phyloP scores from a whole-genome alignment of 345 rosid species.

The Pistacia vera region DNA sequence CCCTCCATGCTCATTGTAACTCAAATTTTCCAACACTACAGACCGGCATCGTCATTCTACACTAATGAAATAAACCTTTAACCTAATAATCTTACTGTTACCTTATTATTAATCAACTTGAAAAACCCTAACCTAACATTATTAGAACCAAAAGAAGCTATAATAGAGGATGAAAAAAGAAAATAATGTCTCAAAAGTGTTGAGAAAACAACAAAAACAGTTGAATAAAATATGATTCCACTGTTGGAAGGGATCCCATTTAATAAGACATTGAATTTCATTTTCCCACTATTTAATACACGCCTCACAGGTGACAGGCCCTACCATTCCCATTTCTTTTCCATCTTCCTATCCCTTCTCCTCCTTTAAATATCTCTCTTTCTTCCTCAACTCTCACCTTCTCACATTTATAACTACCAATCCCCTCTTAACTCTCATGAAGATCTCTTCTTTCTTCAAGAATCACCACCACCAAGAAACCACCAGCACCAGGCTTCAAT shows the following conservation, averaged over 20 bases:
- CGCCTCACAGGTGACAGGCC: constrained; percentile 33
- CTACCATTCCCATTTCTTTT: constrained; percentile 25
- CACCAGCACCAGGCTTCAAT: neutral
- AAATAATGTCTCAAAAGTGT: too few species aligned
- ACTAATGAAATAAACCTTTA: too few species aligned
- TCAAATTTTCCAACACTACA: too few species aligned
- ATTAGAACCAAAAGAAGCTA: too few species aligned
- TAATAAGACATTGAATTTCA: constrained; percentile 28
- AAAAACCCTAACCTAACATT: too few species aligned
- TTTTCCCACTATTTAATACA: constrained; percentile 29
- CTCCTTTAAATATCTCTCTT: constrained; percentile 34
- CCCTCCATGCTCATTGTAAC: too few species aligned
- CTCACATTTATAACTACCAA: constrained; percentile 26
- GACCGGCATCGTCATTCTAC: too few species aligned
- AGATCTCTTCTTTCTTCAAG: constrained; percentile 46
- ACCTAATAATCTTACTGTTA: too few species aligned
- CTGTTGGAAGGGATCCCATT: constrained; percentile 15
- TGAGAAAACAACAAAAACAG: neutral
- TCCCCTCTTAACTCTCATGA: constrained; percentile 27
- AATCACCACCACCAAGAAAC: constrained; percentile 25
- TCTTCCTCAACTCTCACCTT: constrained; percentile 21
- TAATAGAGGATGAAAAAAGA: neutral
- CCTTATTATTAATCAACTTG: too few species aligned
- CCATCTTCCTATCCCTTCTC: constrained; percentile 18
- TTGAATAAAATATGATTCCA: neutral